Evolutionary conservation across 805 yeast species (phyloP), one percentile per base, ranked within the genome.

Genomic region (Isabelozyma rhagii): DNA sequence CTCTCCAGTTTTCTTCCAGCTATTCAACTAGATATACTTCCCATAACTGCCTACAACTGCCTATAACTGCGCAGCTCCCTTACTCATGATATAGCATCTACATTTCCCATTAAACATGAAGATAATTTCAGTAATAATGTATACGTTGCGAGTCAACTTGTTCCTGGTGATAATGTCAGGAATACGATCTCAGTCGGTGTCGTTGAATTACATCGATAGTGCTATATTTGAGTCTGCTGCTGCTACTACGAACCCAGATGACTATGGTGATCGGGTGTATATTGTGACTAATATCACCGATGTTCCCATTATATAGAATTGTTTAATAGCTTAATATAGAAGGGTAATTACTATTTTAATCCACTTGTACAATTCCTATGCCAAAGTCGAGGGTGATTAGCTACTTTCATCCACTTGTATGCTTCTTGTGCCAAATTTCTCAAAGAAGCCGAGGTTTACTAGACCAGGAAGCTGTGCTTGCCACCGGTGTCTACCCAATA

Each of bases 61-160:
- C 4, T 21, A 21, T 21, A 21, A 21, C 25, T 21, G 25, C 2
- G 6, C 6, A 21, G 6, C 6, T 21, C 25, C 5, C 25, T 21
- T 5, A 31, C n/a, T 13, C 36, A 31, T 31, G 36, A 31, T 31
- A 31, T 31, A 31, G 25, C 41, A 39, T 8, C 41, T 39, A 11
- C 41, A 11, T 17, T 18, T 18, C 10, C 5, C 9, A 11, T 15
- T 38, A 28, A 49, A 31, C 8, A 72, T 72, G 78, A 67, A 68
- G 53, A 53, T 71, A 40, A 50, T 71, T 14, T 56, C 68, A 34
- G 58, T 69, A 47, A 50, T 68, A 13, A 51, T 74, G 45, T 72
- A 73, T 51, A 55, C 68, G 40, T 57, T 74, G 43, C 73, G 73
- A 54, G 57, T 69, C 43, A 74, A 74, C 50, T 49, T 73, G 38